phyloP scores from a whole-genome alignment of 768 basidiomycete species.

The Amanita pallidorosea region DNA sequence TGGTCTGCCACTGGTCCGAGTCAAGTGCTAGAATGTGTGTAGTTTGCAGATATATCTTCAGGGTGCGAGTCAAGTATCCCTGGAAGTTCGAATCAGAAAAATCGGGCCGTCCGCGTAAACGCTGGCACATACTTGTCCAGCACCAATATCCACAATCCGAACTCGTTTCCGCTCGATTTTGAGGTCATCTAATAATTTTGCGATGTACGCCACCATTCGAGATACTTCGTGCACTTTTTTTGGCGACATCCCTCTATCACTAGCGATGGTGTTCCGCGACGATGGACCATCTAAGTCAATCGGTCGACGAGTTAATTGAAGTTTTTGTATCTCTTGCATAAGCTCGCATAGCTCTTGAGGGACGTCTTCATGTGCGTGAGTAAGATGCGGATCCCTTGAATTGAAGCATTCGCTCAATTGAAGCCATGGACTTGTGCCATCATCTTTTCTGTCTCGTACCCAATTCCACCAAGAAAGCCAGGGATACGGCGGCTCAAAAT shows the following conservation, averaged over 20 bases:
- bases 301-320: slow-evolving; percentile 5
- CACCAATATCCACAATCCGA: slow-evolving; percentile 62
- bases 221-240: slow-evolving; percentile 69
- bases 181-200: slow-evolving; percentile 13
- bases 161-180: slow-evolving; percentile 3
- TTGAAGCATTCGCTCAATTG: slow-evolving; percentile 4
- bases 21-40: slow-evolving; percentile 58
- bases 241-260: slow-evolving; percentile 49
- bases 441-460: not conserved
- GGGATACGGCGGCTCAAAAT: slow-evolving; percentile 1
- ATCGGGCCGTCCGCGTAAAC: not conserved
- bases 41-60: slow-evolving; percentile 20
- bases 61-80: slow-evolving; percentile 55
- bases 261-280: not conserved
- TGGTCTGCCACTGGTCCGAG: slow-evolving; percentile 44
- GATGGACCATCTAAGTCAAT: not conserved
- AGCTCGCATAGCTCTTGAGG: slow-evolving; percentile 3
- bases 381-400: not conserved
- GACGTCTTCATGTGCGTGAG: not conserved
- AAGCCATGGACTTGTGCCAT: not conserved
- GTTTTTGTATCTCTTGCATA: slow-evolving; percentile 1
- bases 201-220: slow-evolving; percentile 49
- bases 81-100: slow-evolving; percentile 13
- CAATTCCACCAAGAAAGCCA: slow-evolving; percentile 6
- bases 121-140: slow-evolving; percentile 45